phyloP scores from a whole-genome alignment of 768 basidiomycete species.

The Fomitopsis pulvina region DNA sequence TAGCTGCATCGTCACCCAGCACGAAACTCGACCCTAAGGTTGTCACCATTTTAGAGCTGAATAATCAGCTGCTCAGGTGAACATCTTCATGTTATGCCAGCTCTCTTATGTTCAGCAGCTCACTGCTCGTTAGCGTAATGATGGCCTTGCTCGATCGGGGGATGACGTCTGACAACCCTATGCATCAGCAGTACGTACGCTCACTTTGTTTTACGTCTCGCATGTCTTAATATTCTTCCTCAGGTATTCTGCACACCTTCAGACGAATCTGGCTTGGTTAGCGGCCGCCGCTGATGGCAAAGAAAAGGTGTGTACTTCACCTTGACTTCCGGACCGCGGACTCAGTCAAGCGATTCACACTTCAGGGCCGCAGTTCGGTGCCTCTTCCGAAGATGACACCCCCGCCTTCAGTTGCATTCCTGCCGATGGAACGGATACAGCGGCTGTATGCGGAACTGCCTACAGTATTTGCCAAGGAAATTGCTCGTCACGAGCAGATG shows the following conservation, averaged over 20 bases:
- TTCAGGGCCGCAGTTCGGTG: constrained; percentile 21
- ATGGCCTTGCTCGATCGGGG: constrained; percentile 54
- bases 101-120: too few species aligned
- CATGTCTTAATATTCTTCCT: neutral
- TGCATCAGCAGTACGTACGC: constrained; percentile 52
- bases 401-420: constrained; percentile 44
- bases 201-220: constrained; percentile 7
- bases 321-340: neutral
- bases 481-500: constrained; percentile 21
- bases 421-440: constrained; percentile 52
- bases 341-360: constrained; percentile 4
- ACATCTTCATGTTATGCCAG: constrained; percentile 15
- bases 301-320: constrained; percentile 31
- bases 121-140: constrained; percentile 39
- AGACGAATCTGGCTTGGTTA: constrained; percentile 67
- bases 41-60: constrained; percentile 56
- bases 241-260: constrained; percentile 57
- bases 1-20: neutral
- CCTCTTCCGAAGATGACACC: constrained; percentile 53
- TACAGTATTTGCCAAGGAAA: constrained; percentile 47
- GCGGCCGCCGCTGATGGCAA: constrained; percentile 59
- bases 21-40: constrained; percentile 41
- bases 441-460: constrained; percentile 60
- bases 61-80: constrained; percentile 64
- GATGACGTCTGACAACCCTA: constrained; percentile 38